phyloP scores from a whole-genome alignment of 495 filamentous ascomycete genomes.

The Aspergillus avenaceus region DNA sequence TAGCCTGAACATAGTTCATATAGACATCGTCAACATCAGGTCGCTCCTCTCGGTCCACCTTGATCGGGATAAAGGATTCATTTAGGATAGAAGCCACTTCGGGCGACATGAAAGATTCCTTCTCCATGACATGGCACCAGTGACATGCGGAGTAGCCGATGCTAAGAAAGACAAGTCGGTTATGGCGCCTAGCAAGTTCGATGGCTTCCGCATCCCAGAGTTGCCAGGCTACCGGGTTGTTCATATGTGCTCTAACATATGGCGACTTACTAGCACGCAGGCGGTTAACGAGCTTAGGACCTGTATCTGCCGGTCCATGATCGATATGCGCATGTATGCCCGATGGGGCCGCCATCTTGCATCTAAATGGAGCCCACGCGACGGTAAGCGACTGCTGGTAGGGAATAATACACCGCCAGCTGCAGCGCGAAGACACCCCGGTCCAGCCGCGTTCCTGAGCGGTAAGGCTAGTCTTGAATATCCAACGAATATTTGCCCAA shows the following conservation, averaged over 20 bases:
- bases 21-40: slow-evolving; percentile 96
- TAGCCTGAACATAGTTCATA: slow-evolving; percentile 96
- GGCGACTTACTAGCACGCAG: slow-evolving; percentile 73
- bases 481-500: not conserved
- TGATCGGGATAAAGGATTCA: slow-evolving; percentile 82
- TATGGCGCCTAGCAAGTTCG: slow-evolving; percentile 67
- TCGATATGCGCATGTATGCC: slow-evolving; percentile 26
- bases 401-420: not conserved
- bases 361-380: slow-evolving; percentile 1
- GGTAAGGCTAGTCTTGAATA: not conserved
- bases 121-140: slow-evolving; percentile 92
- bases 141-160: slow-evolving; percentile 97
- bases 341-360: slow-evolving; percentile 18
- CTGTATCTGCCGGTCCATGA: slow-evolving; percentile 19
- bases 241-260: slow-evolving; percentile 75
- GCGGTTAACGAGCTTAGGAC: slow-evolving; percentile 58
- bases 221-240: slow-evolving; percentile 93
- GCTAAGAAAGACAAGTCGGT: slow-evolving; percentile 87
- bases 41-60: slow-evolving; percentile 91
- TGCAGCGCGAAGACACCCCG: not conserved
- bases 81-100: slow-evolving; percentile 82
- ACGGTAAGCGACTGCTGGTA: not conserved
- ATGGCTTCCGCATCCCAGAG: slow-evolving; percentile 77
- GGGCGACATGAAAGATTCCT: slow-evolving; percentile 83
- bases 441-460: not conserved